Conservation (phyloP, 1,284 basidiomycete species). For the Microbotryum violaceum region DNA sequence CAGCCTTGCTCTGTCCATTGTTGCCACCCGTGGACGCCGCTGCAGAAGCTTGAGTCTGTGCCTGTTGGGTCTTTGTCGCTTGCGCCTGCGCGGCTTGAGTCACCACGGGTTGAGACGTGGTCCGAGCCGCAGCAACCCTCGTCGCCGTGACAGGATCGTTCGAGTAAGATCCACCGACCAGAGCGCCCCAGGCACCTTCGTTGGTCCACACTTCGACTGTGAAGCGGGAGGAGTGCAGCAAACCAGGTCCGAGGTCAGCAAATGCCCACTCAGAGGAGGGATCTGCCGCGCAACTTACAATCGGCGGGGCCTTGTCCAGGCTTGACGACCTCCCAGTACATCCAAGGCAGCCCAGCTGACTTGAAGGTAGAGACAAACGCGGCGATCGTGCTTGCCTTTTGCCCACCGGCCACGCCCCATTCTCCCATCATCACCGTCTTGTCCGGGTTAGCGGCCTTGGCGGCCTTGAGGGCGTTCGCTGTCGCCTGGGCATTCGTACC, state of each 20-base stretch:
- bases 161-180: conserved; percentile 19
- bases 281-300: conserved; percentile 27
- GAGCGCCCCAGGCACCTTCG: conserved; percentile 30
- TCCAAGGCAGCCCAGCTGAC: conserved; percentile 35
- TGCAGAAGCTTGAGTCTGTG: too few relatives aligned
- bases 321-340: conserved; percentile 37
- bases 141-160: too few relatives aligned
- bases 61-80: too few relatives aligned
- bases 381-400: conserved; percentile 41
- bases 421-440: conserved; percentile 39
- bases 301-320: conserved; percentile 30
- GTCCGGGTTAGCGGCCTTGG: conserved; percentile 26
- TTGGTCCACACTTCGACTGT: conserved; percentile 31
- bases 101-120: too few relatives aligned
- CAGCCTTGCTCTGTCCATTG: too few relatives aligned
- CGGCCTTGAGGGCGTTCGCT: conserved; percentile 34
- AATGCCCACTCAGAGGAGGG: neutral
- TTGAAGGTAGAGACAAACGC: conserved; percentile 40
- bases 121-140: too few relatives aligned
- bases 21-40: too few relatives aligned
- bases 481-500: conserved; percentile 40
- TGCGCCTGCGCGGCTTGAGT: too few relatives aligned
- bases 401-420: conserved; percentile 43
- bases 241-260: neutral
- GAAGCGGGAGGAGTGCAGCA: neutral